phyloP scores from a whole-genome alignment of 805 yeast species.

The Dipodascopsis uninucleata region DNA sequence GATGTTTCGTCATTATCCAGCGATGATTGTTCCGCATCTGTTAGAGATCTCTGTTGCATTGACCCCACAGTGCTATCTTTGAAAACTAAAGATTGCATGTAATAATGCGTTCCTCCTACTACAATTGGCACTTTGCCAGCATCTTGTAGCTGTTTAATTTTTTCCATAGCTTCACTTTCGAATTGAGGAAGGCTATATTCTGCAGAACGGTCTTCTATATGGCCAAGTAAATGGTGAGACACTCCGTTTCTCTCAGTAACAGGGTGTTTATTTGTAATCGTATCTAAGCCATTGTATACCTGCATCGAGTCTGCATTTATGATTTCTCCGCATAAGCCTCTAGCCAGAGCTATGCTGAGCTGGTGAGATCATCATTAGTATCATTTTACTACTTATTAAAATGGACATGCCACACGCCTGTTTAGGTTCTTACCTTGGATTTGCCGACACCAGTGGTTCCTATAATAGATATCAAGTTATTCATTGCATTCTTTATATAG shows the following conservation, averaged over 20 bases:
- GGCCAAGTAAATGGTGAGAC: slow-evolving; percentile 84
- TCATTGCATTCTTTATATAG: too few relatives aligned
- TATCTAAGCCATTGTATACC: slow-evolving; percentile 68
- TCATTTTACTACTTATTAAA: too few relatives aligned
- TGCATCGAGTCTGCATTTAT: slow-evolving; percentile 98
- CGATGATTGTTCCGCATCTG: slow-evolving; percentile 10
- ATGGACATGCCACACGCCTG: background rate
- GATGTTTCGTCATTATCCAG: slow-evolving; percentile 29
- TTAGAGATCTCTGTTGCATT: slow-evolving; percentile 6
- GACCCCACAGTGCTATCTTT: slow-evolving; percentile 59
- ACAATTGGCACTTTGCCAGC: slow-evolving; percentile 77
- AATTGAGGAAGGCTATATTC: slow-evolving; percentile 80
- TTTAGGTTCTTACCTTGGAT: slow-evolving; percentile 52
- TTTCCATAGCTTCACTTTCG: slow-evolving; percentile 60
- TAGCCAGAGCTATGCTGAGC: slow-evolving; percentile 75
- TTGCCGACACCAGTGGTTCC: slow-evolving; percentile 98
- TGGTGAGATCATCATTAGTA: too few relatives aligned
- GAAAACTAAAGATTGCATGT: slow-evolving; percentile 73
- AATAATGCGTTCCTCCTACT: slow-evolving; percentile 96
- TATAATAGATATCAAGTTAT: slow-evolving; percentile 58
- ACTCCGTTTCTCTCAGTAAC: slow-evolving; percentile 67
- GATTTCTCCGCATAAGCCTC: slow-evolving; percentile 74
- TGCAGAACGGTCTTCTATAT: slow-evolving; percentile 64
- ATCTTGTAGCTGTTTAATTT: slow-evolving; percentile 55
- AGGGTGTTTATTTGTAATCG: slow-evolving; percentile 92